Conservation (phyloP, 2,329 filamentous ascomycete species). For the Hyphodiscus sp. region DNA sequence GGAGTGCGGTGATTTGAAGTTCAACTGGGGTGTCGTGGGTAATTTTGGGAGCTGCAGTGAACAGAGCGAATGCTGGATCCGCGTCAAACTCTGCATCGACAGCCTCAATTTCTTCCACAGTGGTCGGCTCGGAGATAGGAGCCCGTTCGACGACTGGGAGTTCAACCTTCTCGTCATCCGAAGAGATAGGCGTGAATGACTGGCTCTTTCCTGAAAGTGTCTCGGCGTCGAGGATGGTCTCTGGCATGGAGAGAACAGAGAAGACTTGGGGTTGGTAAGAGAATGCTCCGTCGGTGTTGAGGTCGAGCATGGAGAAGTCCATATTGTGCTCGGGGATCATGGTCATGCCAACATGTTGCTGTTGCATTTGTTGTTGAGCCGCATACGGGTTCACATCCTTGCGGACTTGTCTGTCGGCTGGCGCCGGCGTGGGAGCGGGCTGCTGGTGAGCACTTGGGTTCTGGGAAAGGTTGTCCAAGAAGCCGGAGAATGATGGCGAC, state of each 20-base stretch:
- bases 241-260: constrained; percentile 60
- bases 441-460: constrained; percentile 42
- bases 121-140: constrained; percentile 18
- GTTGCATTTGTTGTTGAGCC: constrained; percentile 44
- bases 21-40: constrained; percentile 23
- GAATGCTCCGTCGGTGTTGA: constrained; percentile 47
- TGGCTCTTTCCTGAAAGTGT: constrained; percentile 66
- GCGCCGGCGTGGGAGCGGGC: constrained; percentile 21
- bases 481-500: constrained; percentile 76
- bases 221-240: constrained; percentile 48
- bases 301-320: constrained; percentile 66
- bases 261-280: constrained; percentile 67
- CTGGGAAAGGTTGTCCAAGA: constrained; percentile 63
- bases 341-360: constrained; percentile 68
- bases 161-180: constrained; percentile 43
- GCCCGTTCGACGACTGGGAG: constrained; percentile 40
- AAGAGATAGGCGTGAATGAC: constrained; percentile 37
- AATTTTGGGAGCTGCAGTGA: constrained; percentile 38
- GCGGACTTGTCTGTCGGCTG: constrained; percentile 42
- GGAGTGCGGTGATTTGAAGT: constrained; percentile 39
- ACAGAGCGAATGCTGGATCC: constrained; percentile 56
- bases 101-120: constrained; percentile 21
- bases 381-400: constrained; percentile 63
- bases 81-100: constrained; percentile 54
- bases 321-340: constrained; percentile 75